Conservation (phyloP, 768 basidiomycete species). For the Suillus ampliporus region DNA sequence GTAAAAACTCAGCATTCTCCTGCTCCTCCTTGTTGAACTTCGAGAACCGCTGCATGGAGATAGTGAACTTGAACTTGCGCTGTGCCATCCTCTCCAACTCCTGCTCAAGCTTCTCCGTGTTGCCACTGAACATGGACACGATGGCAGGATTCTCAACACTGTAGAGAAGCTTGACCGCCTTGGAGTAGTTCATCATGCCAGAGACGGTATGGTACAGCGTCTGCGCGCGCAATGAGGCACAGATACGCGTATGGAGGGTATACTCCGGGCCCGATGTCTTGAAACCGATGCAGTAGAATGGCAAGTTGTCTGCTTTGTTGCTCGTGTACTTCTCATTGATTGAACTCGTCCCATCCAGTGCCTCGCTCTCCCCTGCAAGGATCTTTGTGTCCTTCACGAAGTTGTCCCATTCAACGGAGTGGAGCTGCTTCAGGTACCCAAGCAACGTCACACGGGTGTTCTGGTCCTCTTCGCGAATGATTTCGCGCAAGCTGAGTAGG, state of each 20-base stretch:
- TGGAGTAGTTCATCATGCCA: constrained; percentile 99
- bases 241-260: constrained; percentile 97
- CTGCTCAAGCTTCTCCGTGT: constrained; percentile 93
- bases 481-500: constrained; percentile 92
- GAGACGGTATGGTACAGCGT: constrained; percentile 99
- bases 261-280: constrained; percentile 99
- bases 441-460: constrained; percentile 96
- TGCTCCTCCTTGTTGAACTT: constrained; percentile 99
- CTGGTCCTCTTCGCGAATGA: constrained; percentile 97
- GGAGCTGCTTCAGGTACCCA: constrained; percentile 98
- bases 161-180: constrained; percentile 98
- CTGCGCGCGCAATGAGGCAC: constrained; percentile 98
- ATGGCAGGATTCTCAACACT: constrained; percentile 98
- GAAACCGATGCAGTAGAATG: constrained; percentile 99
- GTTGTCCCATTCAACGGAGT: constrained; percentile 99
- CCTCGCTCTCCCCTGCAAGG: constrained; percentile 84
- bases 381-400: constrained; percentile 99
- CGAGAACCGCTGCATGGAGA: constrained; percentile 98
- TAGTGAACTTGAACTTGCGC: constrained; percentile 97
- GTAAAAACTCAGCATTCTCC: constrained; percentile 96
- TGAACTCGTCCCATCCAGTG: constrained; percentile 47
- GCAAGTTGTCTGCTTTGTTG: constrained; percentile 86
- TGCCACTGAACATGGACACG: constrained; percentile 94
- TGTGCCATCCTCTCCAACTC: constrained; percentile 97
- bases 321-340: constrained; percentile 72